Percentiles rank a stretch among this genome's conserved stretches.
Evolutionary conservation across 805 yeast species (phyloP).

Genomic region (Pichia membranifaciens): DNA sequence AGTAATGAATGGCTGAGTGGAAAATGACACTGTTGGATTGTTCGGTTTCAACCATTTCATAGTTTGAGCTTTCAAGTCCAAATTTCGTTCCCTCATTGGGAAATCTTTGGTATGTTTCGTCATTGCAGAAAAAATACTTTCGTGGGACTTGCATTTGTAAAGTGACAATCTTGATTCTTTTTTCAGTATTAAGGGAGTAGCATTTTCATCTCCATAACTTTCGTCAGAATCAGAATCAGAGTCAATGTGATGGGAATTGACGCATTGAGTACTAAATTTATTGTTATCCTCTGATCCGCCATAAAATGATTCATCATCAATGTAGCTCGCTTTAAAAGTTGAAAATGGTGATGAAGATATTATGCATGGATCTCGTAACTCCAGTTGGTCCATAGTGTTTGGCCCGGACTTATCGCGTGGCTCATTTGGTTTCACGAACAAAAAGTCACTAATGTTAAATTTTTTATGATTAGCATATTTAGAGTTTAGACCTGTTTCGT

Average conservation of each 20-base stretch:
- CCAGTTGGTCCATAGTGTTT: not conserved
- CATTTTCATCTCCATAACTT: conserved; percentile 23
- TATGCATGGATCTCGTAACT: not conserved
- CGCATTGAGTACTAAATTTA: not conserved
- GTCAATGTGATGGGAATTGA: not conserved
- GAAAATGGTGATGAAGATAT: conserved; percentile 20
- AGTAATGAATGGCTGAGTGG: conserved; percentile 1
- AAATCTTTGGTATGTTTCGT: not conserved
- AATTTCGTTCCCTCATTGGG: conserved; percentile 7
- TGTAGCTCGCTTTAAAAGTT: conserved; percentile 18
- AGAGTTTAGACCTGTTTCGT: conserved; percentile 26
- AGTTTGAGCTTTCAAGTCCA: conserved; percentile 26
- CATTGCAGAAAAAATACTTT: conserved; percentile 23
- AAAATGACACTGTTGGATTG: conserved; percentile 19
- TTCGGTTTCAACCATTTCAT: conserved; percentile 30
- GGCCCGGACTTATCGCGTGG: not conserved
- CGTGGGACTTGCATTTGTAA: conserved; percentile 24
- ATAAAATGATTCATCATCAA: conserved; percentile 7
- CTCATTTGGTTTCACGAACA: not conserved
- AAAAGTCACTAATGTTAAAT: not conserved
- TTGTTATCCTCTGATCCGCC: not conserved
- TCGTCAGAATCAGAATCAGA: conserved; percentile 17
- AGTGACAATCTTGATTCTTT: conserved; percentile 12
- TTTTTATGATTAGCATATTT: conserved; percentile 3
- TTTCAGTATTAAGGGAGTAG: conserved; percentile 18